A percentile compares a stretch with the other conserved stretches of the same genome.
Evolutionary conservation across 768 basidiomycete species (phyloP).

Genomic region (Auriculariales sp.): DNA sequence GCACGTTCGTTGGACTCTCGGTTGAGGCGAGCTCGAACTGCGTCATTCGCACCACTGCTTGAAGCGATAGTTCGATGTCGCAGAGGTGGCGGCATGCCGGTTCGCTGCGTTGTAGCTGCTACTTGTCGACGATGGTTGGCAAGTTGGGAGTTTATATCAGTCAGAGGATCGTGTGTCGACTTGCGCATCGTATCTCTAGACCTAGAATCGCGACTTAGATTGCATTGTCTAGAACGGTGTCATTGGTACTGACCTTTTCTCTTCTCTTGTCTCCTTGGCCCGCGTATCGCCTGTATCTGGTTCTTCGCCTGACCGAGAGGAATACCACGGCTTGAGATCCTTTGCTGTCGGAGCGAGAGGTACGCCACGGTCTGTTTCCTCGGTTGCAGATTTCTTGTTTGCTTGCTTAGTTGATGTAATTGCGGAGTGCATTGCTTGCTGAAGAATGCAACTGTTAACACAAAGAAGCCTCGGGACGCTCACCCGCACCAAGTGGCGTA

Average conservation of each 20-base stretch:
- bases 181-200: slow-evolving; percentile 50
- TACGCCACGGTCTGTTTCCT: slow-evolving; percentile 51
- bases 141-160: slow-evolving; percentile 55
- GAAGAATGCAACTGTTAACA: slow-evolving; percentile 1
- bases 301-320: slow-evolving; percentile 3
- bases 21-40: slow-evolving; percentile 42
- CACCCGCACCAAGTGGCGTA: background rate
- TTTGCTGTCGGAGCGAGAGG: slow-evolving; percentile 60
- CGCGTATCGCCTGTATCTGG: slow-evolving; percentile 10
- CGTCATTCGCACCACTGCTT: slow-evolving; percentile 16
- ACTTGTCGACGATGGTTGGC: slow-evolving; percentile 22
- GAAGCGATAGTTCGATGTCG: slow-evolving; percentile 11
- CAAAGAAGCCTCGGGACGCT: background rate
- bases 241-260: slow-evolving; percentile 11
- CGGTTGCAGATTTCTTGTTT: slow-evolving; percentile 14
- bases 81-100: slow-evolving; percentile 11
- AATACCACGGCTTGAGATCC: slow-evolving; percentile 76
- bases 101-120: slow-evolving; percentile 2
- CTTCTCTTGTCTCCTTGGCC: slow-evolving; percentile 12
- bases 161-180: slow-evolving; percentile 53
- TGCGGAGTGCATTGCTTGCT: slow-evolving; percentile 32
- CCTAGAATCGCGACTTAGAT: slow-evolving; percentile 20
- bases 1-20: slow-evolving; percentile 65
- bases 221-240: slow-evolving; percentile 15
- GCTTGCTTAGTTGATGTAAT: slow-evolving; percentile 36